A percentile compares a stretch with the other conserved stretches of the same genome.
Evolutionary conservation across 257 asterid species (phyloP).

Genomic region (Solanum virginianum): DNA sequence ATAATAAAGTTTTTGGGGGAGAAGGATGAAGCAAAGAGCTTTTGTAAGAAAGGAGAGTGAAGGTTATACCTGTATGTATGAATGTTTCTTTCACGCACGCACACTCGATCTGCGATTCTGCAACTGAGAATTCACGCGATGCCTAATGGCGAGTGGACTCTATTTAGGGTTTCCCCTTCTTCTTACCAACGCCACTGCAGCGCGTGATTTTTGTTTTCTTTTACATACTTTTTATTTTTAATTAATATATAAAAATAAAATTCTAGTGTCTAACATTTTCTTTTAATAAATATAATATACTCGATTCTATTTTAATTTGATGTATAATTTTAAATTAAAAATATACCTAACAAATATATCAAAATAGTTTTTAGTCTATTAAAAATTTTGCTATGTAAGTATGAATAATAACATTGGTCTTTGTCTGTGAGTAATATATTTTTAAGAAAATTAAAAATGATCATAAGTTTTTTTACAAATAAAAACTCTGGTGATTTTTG

Average conservation of each 20-base stretch:
- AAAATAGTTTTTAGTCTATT: too few relatives aligned
- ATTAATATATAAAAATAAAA: neutral
- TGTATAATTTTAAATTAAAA: too few relatives aligned
- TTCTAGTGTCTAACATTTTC: too few relatives aligned
- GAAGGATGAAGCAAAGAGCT: neutral
- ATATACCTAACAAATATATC: too few relatives aligned
- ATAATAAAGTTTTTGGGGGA: neutral
- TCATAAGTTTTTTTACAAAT: too few relatives aligned
- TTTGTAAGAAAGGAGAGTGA: neutral
- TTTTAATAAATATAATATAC: too few relatives aligned
- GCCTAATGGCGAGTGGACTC: neutral
- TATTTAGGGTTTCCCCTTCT: neutral
- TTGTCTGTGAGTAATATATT: too few relatives aligned
- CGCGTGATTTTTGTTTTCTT: neutral
- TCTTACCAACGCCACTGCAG: constrained; percentile 1
- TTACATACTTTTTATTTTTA: neutral
- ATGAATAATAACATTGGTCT: too few relatives aligned
- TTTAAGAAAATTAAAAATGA: too few relatives aligned
- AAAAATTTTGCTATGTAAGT: too few relatives aligned
- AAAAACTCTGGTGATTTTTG: too few relatives aligned
- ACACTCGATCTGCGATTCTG: neutral
- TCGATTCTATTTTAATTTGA: too few relatives aligned
- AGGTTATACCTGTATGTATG: neutral
- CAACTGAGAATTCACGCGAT: constrained; percentile 1
- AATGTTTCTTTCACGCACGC: neutral